Evolutionary conservation across 2,329 filamentous ascomycete genomes (phyloP), one percentile per base, ranked within the genome.

Genomic region (Venturia pyrina): DNA sequence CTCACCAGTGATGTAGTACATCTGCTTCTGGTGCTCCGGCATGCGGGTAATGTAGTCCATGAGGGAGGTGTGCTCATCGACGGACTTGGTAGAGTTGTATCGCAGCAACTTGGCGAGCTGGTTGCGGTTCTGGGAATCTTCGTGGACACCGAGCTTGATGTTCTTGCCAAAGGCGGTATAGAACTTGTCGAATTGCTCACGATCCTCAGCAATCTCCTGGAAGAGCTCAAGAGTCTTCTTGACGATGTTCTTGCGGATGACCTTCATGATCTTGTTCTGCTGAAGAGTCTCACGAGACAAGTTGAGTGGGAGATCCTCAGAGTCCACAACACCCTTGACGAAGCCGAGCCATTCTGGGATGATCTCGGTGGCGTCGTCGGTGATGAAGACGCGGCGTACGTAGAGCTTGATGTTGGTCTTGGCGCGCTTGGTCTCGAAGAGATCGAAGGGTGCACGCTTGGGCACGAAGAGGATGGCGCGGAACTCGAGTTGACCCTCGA

Each of bases 371-470:
- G 95, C 95, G 80, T 99, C 95, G 73, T 99, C 95, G 68, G 95
- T 99, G 86, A 99, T 99, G 90, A 99, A 99, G 81, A 99, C 95
- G 79, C 95, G 95, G 80, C 95, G 93, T 77, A 99, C 95, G 83
- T 99, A 99, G 75, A 99, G 89, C 89, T 99, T 99, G 88, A 99
- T 98, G 90, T 99, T 99, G 90, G 98, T 99, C 92, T 99, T 99
- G 78, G 93, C 97, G 90, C 97, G 96, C 91, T 99, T 99, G 79
- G 93, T 97, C 90, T 99, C 95, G 80, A 99, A 99, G 69, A 99
- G 90, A 78, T 99, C 95, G 81, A 99, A 99, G 75, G 95, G 95
- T 80, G 95, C 95, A 76, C 95, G 93, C 91, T 99, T 98, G 79
- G 95, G 95, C 66, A 99, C 93, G 85, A 96, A 99, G 78, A 99